Evolutionary conservation across 306 rosid genomes (phyloP).

Genomic region (Rosa lucieae): DNA sequence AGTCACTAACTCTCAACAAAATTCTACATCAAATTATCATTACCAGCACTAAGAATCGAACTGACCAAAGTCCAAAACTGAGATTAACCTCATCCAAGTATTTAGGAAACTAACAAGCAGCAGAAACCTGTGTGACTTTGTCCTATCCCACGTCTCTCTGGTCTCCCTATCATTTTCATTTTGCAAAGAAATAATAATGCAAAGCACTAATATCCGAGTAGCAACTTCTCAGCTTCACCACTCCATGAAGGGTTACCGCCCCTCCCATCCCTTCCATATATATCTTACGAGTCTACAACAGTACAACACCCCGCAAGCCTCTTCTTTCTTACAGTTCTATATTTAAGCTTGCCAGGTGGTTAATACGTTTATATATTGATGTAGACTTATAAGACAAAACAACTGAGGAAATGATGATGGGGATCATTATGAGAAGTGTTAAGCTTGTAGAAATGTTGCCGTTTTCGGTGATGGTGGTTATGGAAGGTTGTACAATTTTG

Average conservation of each 20-base stretch:
- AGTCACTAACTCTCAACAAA: not conserved
- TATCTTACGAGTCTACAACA: not conserved
- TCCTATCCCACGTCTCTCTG: slow-evolving; percentile 1
- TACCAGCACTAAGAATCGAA: not conserved
- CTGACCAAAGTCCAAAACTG: not conserved
- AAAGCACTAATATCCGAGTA: slow-evolving; percentile 24
- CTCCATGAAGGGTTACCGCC: slow-evolving; percentile 30
- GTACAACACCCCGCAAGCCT: not conserved
- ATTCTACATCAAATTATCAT: not conserved
- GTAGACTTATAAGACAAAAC: not conserved
- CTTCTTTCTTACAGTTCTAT: not conserved
- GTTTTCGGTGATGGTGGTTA: slow-evolving; percentile 54
- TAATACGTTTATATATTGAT: not conserved
- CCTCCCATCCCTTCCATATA: not conserved
- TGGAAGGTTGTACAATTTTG: slow-evolving; percentile 69
- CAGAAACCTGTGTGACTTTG: not conserved
- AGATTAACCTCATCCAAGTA: not conserved
- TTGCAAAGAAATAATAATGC: not conserved
- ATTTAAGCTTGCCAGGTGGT: not conserved
- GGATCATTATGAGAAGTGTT: slow-evolving; percentile 19
- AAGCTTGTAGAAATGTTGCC: slow-evolving; percentile 39
- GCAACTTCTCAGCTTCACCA: slow-evolving; percentile 42
- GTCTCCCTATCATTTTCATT: not conserved
- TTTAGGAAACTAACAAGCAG: not conserved
- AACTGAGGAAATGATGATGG: slow-evolving; percentile 1